phyloP scores from a whole-genome alignment of 2,329 filamentous ascomycete genomes.

The Cryphonectria carpinicola region DNA sequence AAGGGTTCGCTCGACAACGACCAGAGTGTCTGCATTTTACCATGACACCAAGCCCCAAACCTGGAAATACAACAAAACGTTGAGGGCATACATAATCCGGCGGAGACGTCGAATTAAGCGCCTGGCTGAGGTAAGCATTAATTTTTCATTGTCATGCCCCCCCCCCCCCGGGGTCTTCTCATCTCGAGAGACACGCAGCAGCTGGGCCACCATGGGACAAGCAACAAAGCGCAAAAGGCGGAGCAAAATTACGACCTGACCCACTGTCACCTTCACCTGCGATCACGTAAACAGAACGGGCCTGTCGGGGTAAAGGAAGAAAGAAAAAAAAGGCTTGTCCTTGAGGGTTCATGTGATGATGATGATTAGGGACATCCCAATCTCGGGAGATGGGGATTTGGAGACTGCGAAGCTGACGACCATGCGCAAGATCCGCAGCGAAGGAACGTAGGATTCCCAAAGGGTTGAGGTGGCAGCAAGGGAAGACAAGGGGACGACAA shows the following conservation, averaged over 20 bases:
- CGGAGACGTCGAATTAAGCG: constrained; percentile 1
- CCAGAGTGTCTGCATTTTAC: background rate
- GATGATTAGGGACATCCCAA: background rate
- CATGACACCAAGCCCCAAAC: background rate
- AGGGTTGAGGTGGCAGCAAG: background rate
- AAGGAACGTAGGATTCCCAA: background rate
- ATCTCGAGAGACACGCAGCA: background rate
- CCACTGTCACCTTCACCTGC: background rate
- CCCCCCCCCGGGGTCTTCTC: background rate
- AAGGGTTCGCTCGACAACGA: background rate
- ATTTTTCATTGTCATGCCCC: background rate
- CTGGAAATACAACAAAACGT: background rate
- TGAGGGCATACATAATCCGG: background rate
- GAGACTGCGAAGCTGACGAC: background rate
- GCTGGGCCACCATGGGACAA: too few species aligned
- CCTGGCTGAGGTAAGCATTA: constrained; percentile 4
- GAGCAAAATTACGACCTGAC: background rate
- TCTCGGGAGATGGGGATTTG: background rate
- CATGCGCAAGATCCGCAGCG: background rate
- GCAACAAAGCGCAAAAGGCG: background rate
- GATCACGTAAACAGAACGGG: background rate
- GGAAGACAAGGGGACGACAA: background rate
- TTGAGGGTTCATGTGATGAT: background rate
- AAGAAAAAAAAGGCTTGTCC: background rate
- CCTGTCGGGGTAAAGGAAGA: too few species aligned